Conservation (phyloP, 371 early-diverging fungal species). For the Haplosporangium sp. region DNA sequence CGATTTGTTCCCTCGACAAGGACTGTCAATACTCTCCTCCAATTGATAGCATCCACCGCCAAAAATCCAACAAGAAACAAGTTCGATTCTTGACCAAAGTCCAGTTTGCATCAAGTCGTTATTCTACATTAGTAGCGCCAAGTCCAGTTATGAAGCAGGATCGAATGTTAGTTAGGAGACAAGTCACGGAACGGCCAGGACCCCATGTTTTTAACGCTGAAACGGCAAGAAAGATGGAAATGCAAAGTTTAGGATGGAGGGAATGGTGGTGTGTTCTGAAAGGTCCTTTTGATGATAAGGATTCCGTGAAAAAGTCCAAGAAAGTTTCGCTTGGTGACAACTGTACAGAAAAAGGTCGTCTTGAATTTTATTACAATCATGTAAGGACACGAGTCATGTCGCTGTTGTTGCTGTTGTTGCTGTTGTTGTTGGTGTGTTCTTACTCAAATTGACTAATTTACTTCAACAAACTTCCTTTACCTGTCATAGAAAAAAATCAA, state of each 20-base stretch:
- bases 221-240: slow-evolving; percentile 38
- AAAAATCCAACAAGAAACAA: slow-evolving; percentile 24
- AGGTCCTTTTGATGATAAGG: slow-evolving; percentile 13
- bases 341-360: slow-evolving; percentile 47
- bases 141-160: slow-evolving; percentile 44
- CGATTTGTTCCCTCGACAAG: slow-evolving; percentile 34
- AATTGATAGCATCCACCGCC: not conserved
- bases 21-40: slow-evolving; percentile 13
- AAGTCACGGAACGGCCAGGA: slow-evolving; percentile 47
- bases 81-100: slow-evolving; percentile 54
- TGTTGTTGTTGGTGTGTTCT: too few relatives aligned
- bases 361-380: slow-evolving; percentile 53
- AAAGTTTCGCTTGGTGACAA: slow-evolving; percentile 12
- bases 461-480: not conserved
- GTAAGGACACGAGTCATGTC: slow-evolving; percentile 8
- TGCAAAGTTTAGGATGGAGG: slow-evolving; percentile 46
- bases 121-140: slow-evolving; percentile 16
- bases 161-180: slow-evolving; percentile 45
- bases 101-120: slow-evolving; percentile 36
- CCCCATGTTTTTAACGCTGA: slow-evolving; percentile 48
- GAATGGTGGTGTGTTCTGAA: slow-evolving; percentile 57
- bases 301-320: slow-evolving; percentile 17
- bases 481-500: slow-evolving; percentile 47
- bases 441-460: too few relatives aligned
- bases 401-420: too few relatives aligned